These are phyloP conservation scores for Phenoliferia sp. DNA, from an alignment of 1,284 basidiomycete species.

Conservation along the genomic window DNA sequence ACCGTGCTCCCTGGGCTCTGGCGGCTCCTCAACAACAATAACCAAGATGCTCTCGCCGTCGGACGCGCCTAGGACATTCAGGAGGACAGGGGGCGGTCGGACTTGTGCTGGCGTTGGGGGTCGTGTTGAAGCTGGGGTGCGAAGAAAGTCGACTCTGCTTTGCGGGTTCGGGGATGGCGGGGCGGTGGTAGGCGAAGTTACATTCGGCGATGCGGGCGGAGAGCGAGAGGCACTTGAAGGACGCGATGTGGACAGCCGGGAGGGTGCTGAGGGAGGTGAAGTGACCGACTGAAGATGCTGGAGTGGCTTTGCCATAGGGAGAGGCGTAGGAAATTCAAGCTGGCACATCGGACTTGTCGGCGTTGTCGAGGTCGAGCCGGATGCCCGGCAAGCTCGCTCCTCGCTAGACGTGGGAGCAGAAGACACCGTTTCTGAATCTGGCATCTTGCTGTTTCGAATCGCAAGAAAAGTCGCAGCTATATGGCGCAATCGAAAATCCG, in stretches of 20 bases:
- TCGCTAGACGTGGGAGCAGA: no score
- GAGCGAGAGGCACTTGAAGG: background rate
- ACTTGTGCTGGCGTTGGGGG: background rate
- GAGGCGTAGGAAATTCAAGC: background rate
- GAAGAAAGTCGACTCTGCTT: background rate
- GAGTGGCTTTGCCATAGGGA: background rate
- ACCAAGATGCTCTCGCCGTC: conserved; percentile 23
- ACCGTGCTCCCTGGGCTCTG: background rate
- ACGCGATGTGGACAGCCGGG: background rate
- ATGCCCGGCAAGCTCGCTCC: no score
- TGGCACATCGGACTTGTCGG: background rate
- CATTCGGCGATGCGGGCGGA: background rate
- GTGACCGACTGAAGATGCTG: background rate
- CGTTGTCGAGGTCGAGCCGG: background rate
- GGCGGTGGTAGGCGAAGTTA: background rate
- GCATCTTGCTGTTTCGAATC: no score
- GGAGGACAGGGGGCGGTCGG: conserved; percentile 1
- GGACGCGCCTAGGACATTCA: conserved; percentile 14
- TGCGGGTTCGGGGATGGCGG: background rate
- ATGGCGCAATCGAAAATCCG: no score
- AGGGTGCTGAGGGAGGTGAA: background rate
- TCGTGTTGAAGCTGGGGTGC: background rate
- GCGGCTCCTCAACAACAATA: conserved; percentile 20
- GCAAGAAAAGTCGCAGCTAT: no score
- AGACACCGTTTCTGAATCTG: no score